phyloP scores from a whole-genome alignment of 306 rosid species.

The Vigna hirtella region DNA sequence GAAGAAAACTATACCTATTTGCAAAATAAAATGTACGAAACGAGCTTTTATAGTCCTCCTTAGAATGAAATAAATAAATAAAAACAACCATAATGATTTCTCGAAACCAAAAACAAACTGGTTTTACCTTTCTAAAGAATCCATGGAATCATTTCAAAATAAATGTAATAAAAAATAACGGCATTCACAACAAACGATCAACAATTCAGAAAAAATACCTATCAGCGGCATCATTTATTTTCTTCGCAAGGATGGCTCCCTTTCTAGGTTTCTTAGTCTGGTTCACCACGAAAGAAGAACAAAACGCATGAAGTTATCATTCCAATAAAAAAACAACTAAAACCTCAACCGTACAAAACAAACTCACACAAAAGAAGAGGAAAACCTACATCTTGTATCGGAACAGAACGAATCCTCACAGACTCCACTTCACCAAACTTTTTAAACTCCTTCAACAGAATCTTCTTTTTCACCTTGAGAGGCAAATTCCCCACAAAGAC shows the following conservation, averaged over 20 bases:
- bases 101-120: background rate
- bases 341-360: background rate
- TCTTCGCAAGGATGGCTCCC: slow-evolving; percentile 80
- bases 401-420: slow-evolving; percentile 95
- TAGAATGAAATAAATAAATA: slow-evolving; percentile 20
- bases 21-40: slow-evolving; percentile 27
- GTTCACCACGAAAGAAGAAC: slow-evolving; percentile 30
- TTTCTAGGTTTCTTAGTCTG: slow-evolving; percentile 90
- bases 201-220: slow-evolving; percentile 57
- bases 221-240: slow-evolving; percentile 72
- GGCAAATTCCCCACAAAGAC: slow-evolving; percentile 93
- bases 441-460: slow-evolving; percentile 71
- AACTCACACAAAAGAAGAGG: background rate
- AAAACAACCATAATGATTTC: background rate
- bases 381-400: slow-evolving; percentile 78
- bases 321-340: background rate
- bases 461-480: slow-evolving; percentile 77
- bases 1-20: background rate
- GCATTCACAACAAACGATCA: slow-evolving; percentile 16
- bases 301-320: slow-evolving; percentile 20
- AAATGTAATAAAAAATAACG: slow-evolving; percentile 23
- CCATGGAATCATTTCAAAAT: background rate
- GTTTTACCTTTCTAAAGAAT: slow-evolving; percentile 2
- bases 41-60: slow-evolving; percentile 2
- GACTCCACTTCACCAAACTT: slow-evolving; percentile 92